Percentiles rank a stretch among this genome's conserved stretches.
Conservation (phyloP, 352 stramenopile genomes). For the Thalassiosira sp. region DNA sequence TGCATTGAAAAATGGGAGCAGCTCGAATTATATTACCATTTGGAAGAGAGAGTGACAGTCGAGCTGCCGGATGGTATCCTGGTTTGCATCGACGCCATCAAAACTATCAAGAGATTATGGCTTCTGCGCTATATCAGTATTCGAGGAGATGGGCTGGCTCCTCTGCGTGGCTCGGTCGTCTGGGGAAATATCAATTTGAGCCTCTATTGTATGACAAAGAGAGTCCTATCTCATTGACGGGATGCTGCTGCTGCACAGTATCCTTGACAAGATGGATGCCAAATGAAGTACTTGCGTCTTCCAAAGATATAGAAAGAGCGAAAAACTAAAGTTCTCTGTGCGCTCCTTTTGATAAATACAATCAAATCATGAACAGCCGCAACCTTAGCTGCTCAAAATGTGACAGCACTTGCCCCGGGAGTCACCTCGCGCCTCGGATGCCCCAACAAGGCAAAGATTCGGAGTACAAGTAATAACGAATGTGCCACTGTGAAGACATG, state of each 20-base stretch:
- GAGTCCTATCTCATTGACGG: slow-evolving; percentile 81
- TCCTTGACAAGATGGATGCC: neutral
- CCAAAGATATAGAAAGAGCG: neutral
- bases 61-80: slow-evolving; percentile 29
- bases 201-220: slow-evolving; percentile 62
- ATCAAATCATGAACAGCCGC: neutral
- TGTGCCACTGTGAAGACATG: neutral
- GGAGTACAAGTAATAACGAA: neutral
- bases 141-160: slow-evolving; percentile 7
- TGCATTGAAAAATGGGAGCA: neutral
- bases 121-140: slow-evolving; percentile 6
- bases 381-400: neutral
- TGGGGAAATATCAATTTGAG: slow-evolving; percentile 31
- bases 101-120: slow-evolving; percentile 20
- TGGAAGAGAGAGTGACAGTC: neutral
- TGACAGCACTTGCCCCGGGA: neutral
- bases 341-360: slow-evolving; percentile 4
- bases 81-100: slow-evolving; percentile 24
- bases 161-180: slow-evolving; percentile 14
- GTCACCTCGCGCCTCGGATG: neutral
- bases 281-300: slow-evolving; percentile 3
- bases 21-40: neutral
- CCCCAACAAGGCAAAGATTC: neutral
- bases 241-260: neutral
- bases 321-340: neutral